phyloP scores from a whole-genome alignment of 2,329 filamentous ascomycete genomes.

The Verticillium alfalfae region DNA sequence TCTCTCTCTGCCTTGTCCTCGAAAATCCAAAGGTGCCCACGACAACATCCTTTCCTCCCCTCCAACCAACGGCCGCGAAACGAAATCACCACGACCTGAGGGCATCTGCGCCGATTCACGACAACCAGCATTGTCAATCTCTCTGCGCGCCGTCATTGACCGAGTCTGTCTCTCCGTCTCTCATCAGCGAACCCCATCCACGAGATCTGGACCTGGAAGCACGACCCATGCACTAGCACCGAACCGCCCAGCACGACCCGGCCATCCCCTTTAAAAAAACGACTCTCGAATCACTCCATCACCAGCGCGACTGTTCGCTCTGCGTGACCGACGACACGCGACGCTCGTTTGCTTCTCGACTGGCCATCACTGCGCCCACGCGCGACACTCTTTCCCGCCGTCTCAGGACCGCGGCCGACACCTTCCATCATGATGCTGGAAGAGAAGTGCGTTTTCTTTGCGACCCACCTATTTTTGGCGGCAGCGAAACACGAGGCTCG shows the following conservation, averaged over 20 bases:
- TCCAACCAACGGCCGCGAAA: background rate
- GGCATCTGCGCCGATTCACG: background rate
- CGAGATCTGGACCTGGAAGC: background rate
- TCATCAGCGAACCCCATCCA: background rate
- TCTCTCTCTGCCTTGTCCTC: background rate
- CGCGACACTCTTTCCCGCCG: slow-evolving; percentile 7
- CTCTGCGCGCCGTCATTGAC: background rate
- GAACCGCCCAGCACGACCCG: background rate
- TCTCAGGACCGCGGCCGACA: background rate
- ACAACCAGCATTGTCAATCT: background rate
- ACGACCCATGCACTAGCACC: background rate
- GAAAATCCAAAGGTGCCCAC: background rate
- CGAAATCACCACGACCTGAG: background rate
- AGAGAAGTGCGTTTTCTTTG: slow-evolving; percentile 12
- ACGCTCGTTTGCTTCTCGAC: slow-evolving; percentile 6
- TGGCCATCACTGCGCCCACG: slow-evolving; percentile 1
- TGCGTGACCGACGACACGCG: background rate
- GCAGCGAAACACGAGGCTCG: background rate
- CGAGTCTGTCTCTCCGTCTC: background rate
- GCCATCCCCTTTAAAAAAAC: background rate
- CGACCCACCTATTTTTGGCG: background rate
- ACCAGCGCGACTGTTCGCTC: background rate
- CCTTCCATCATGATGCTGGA: slow-evolving; percentile 10
- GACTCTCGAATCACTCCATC: background rate
- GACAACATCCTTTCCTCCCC: background rate